Evolutionary conservation across 768 basidiomycete genomes (phyloP).

Genomic region (Chalciporus chontae): DNA sequence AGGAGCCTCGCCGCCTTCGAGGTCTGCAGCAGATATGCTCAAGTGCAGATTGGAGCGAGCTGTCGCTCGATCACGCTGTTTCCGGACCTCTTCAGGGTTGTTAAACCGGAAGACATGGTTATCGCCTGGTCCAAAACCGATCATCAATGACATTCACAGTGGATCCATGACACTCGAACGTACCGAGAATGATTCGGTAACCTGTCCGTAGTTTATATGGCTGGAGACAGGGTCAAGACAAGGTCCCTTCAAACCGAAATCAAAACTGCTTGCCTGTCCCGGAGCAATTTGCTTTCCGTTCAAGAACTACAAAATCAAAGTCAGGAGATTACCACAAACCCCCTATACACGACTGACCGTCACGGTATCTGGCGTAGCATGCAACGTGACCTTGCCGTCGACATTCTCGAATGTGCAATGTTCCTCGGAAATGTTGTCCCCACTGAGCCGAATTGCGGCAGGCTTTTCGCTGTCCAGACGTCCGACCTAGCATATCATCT

Average conservation of each 20-base stretch:
- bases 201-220: constrained; percentile 88
- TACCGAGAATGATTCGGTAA: constrained; percentile 93
- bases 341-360: constrained; percentile 54
- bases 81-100: constrained; percentile 92
- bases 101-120: constrained; percentile 98
- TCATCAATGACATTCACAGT: constrained; percentile 2
- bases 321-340: constrained; percentile 10
- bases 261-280: constrained; percentile 54
- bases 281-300: constrained; percentile 87
- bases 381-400: constrained; percentile 80
- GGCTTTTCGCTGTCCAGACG: constrained; percentile 77
- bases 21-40: constrained; percentile 62
- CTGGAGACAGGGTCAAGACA: constrained; percentile 30
- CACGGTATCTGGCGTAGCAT: constrained; percentile 74
- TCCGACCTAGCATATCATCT: constrained; percentile 58
- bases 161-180: constrained; percentile 13
- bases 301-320: constrained; percentile 57
- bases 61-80: constrained; percentile 79
- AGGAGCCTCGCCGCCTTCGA: constrained; percentile 46
- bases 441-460: constrained; percentile 88
- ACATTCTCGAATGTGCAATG: constrained; percentile 90
- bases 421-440: constrained; percentile 85
- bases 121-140: constrained; percentile 56
- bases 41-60: constrained; percentile 66
- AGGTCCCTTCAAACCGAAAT: background rate